Percentiles rank a stretch among this genome's conserved stretches.
These are phyloP conservation scores for Erysimum pusillum DNA, from an alignment of 441 rosid species.

Conservation along the genomic window DNA sequence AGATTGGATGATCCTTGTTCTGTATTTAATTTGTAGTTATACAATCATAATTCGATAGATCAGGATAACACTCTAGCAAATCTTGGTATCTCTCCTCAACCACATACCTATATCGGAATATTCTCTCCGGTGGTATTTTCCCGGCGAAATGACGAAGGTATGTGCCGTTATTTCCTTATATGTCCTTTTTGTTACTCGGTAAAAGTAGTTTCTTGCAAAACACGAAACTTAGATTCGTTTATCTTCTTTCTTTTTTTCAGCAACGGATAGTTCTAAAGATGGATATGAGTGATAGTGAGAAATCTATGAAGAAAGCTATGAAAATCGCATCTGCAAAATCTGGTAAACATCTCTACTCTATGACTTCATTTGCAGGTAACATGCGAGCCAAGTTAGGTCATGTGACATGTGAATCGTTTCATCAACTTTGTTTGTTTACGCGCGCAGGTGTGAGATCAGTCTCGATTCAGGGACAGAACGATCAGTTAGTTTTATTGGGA, in stretches of 20 bases:
- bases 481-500: conserved; percentile 41
- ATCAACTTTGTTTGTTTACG: not conserved
- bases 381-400: conserved; percentile 36
- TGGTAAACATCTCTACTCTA: conserved; percentile 21
- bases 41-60: not conserved
- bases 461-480: conserved; percentile 42
- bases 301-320: conserved; percentile 45
- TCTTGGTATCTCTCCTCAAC: not conserved
- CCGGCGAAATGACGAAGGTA: conserved; percentile 33
- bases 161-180: not conserved
- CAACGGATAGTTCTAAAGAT: conserved; percentile 47
- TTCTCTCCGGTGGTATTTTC: conserved; percentile 7
- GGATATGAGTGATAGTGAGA: conserved; percentile 36
- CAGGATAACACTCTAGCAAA: not conserved
- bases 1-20: not conserved
- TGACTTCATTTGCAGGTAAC: conserved; percentile 3
- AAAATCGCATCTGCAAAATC: conserved; percentile 32
- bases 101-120: conserved; percentile 3
- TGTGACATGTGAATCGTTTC: conserved; percentile 11
- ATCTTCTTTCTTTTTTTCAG: conserved; percentile 13
- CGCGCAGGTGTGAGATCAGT: conserved; percentile 46
- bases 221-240: not conserved
- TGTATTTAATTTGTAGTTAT: not conserved
- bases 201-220: conserved; percentile 7
- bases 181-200: not conserved